A percentile compares a stretch with the other conserved stretches of the same genome.
Conservation (phyloP, 805 yeast species). For the Danielozyma ontarioensis region DNA sequence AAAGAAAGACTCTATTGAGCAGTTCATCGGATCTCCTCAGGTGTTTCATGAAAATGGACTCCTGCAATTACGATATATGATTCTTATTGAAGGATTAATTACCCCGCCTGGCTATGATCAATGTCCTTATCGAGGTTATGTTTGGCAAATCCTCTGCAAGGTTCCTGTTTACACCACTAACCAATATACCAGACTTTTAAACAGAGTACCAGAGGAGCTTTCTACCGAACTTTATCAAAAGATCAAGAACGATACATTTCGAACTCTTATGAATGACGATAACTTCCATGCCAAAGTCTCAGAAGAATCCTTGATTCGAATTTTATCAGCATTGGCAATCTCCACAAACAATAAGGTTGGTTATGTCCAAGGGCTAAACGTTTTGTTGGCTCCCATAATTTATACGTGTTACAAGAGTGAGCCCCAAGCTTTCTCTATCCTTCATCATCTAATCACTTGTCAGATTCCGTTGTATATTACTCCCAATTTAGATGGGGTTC, state of each 20-base stretch:
- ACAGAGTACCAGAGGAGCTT: slow-evolving; percentile 43
- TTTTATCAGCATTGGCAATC: slow-evolving; percentile 70
- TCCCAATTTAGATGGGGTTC: slow-evolving; percentile 76
- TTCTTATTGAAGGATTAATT: slow-evolving; percentile 36
- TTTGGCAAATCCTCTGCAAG: slow-evolving; percentile 75
- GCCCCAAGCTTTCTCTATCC: slow-evolving; percentile 76
- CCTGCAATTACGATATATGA: slow-evolving; percentile 46
- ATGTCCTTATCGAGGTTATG: slow-evolving; percentile 66
- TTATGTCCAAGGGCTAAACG: slow-evolving; percentile 93
- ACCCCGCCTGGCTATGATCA: slow-evolving; percentile 42
- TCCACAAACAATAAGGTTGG: slow-evolving; percentile 29
- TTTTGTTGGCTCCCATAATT: slow-evolving; percentile 76
- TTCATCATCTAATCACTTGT: slow-evolving; percentile 53
- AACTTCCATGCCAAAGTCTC: slow-evolving; percentile 58
- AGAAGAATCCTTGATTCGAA: slow-evolving; percentile 63
- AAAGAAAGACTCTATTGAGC: slow-evolving; percentile 51
- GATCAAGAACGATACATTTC: slow-evolving; percentile 78
- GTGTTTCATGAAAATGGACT: slow-evolving; percentile 44
- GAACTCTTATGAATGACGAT: slow-evolving; percentile 75
- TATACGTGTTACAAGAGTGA: slow-evolving; percentile 68
- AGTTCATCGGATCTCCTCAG: slow-evolving; percentile 40
- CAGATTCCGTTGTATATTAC: slow-evolving; percentile 76
- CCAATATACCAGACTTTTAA: slow-evolving; percentile 45
- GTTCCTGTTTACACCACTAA: slow-evolving; percentile 55
- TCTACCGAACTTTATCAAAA: slow-evolving; percentile 54